Evolutionary conservation across 116 monocot species (phyloP), one percentile per base, ranked within the genome.

Genomic region (Posidonia oceanica): DNA sequence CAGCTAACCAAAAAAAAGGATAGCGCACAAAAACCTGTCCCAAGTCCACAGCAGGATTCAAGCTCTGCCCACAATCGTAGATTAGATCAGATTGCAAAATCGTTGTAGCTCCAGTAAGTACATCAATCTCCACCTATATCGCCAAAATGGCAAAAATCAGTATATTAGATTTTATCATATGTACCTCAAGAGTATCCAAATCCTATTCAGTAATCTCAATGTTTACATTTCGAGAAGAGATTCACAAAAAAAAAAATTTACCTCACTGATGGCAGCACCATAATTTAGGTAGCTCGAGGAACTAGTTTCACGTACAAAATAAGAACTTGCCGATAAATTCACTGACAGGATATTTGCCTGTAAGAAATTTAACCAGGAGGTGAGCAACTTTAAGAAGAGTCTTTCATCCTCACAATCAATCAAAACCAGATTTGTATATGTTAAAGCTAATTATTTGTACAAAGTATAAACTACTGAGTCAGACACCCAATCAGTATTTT

Each of bases 11-110:
- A 29, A 29, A 29, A n/a, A 29, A 29, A 1, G 29, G 0, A 29
- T 29, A 29, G 29, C 29, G 29, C 29, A 29, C 29, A 29, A 48
- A 0, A 48, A 95, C 95, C 95, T 95, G 95, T 59, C 95, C 95
- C 61, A 95, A 76, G 76, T 95, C 95, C 17, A 91, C 86, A 37
- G 95, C 95, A 61, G 95, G 91, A 67, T 95, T 95, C 61, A 95
- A 80, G 73, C 95, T 95, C 77, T 81, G 80, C 13, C 95, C 95
- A 80, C 95, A 91, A 55, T 95, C 95, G 69, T 95, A 95, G 3
- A 68, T 81, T 53, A 95, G 72, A 79, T 95, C 88, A 39, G 86
- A 81, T n/a, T 68, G 70, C 71, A 95, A 77, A 76, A 95, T 88
- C 29, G 62, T 80, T 29, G 84, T 82, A 39, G 80, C 81, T 71